phyloP scores from a whole-genome alignment of 192 early-diverging fungal species.

The Pilobolus umbonatus region DNA sequence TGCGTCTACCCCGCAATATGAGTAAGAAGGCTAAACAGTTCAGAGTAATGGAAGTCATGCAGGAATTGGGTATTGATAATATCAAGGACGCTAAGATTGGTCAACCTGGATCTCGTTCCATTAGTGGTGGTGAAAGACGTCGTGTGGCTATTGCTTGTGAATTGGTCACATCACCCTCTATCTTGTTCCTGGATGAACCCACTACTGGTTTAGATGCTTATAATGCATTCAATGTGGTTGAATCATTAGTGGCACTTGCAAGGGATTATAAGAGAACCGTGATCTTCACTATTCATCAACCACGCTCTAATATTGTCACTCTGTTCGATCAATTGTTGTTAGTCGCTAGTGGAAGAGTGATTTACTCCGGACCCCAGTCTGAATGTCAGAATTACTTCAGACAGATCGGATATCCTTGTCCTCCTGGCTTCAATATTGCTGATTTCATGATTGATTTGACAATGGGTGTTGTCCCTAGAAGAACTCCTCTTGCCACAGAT shows the following conservation, averaged over 20 bases:
- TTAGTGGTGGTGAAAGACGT: constrained; percentile 90
- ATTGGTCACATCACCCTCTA: constrained; percentile 86
- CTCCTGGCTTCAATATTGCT: constrained; percentile 86
- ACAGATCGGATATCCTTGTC: constrained; percentile 74
- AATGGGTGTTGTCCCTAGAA: constrained; percentile 44
- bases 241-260: constrained; percentile 77
- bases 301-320: constrained; percentile 84
- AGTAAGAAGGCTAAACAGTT: constrained; percentile 60
- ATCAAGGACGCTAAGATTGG: constrained; percentile 84
- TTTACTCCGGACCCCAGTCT: constrained; percentile 76
- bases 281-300: constrained; percentile 94
- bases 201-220: constrained; percentile 85
- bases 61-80: constrained; percentile 77
- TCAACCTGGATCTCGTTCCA: constrained; percentile 63
- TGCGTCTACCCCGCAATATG: constrained; percentile 74
- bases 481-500: neutral
- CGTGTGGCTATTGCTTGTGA: constrained; percentile 93
- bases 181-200: constrained; percentile 86
- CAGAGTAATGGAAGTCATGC: constrained; percentile 76
- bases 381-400: constrained; percentile 67
- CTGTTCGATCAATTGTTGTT: constrained; percentile 89
- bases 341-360: constrained; percentile 72
- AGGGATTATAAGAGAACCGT: constrained; percentile 73
- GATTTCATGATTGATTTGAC: constrained; percentile 77
- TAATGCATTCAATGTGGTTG: constrained; percentile 94